Conservation (phyloP, 768 basidiomycete genomes). For the Clitopilus passeckerianus region DNA sequence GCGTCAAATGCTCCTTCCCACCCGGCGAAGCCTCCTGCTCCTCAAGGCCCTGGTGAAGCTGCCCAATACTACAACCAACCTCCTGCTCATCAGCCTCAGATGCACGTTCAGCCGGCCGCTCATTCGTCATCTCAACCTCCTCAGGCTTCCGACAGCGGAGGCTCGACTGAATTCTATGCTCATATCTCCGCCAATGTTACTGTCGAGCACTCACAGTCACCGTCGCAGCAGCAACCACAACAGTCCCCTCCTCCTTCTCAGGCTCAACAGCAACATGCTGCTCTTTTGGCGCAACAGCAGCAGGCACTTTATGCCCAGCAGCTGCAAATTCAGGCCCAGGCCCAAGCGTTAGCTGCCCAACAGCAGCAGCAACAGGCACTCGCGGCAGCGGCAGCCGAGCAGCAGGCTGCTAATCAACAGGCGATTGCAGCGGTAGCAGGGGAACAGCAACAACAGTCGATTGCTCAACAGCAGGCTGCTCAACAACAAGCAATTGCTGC, state of each 20-base stretch:
- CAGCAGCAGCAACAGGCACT: background rate
- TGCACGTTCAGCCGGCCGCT: background rate
- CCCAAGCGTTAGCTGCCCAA: background rate
- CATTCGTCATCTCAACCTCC: background rate
- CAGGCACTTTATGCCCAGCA: slow-evolving; percentile 7
- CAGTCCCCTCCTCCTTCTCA: background rate
- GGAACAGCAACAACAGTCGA: slow-evolving; percentile 7
- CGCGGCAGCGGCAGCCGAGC: background rate
- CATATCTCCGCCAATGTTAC: background rate
- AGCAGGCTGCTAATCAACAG: slow-evolving; percentile 4
- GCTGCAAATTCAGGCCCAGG: slow-evolving; percentile 8
- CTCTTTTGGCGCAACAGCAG: background rate
- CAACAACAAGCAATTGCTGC: slow-evolving; percentile 9
- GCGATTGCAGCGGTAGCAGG: too few relatives aligned
- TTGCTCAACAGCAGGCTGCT: slow-evolving; percentile 5
- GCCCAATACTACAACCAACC: background rate
- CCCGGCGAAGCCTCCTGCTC: background rate
- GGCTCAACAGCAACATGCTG: background rate
- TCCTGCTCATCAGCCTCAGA: background rate
- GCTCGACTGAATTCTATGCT: background rate
- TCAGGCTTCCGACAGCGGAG: background rate
- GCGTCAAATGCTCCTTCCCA: background rate
- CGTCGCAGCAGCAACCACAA: background rate
- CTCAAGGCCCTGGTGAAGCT: background rate
- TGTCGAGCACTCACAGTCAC: background rate